A percentile compares a stretch with the other conserved stretches of the same genome.
Evolutionary conservation across 768 basidiomycete species (phyloP).

Genomic region (Cyclocybe cylindracea): DNA sequence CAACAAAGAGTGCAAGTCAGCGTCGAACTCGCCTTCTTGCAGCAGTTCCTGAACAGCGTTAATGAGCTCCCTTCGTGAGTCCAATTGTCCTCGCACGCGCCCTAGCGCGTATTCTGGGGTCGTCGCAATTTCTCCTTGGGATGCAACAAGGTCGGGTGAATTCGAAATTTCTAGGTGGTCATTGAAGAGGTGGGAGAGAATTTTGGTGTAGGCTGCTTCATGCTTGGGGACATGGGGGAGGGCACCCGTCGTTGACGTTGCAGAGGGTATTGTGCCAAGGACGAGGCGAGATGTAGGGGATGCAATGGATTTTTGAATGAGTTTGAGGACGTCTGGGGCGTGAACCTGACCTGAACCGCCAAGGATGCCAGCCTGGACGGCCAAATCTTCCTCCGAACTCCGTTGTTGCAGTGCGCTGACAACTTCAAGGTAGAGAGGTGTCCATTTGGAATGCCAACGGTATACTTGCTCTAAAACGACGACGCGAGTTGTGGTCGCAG

Average conservation of each 20-base stretch:
- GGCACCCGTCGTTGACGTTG: slow-evolving; percentile 24
- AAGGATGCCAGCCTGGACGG: slow-evolving; percentile 64
- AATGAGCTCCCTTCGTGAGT: slow-evolving; percentile 70
- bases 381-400: slow-evolving; percentile 46
- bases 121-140: slow-evolving; percentile 77
- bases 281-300: slow-evolving; percentile 44
- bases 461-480: slow-evolving; percentile 83
- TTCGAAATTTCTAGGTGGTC: slow-evolving; percentile 85
- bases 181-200: slow-evolving; percentile 79
- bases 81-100: slow-evolving; percentile 80
- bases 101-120: slow-evolving; percentile 96
- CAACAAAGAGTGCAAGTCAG: slow-evolving; percentile 69
- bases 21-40: slow-evolving; percentile 44
- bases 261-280: slow-evolving; percentile 41
- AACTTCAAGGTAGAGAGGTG: slow-evolving; percentile 83
- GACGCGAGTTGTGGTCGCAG: slow-evolving; percentile 62
- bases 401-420: slow-evolving; percentile 69
- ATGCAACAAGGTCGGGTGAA: slow-evolving; percentile 68
- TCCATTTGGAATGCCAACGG: slow-evolving; percentile 82
- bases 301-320: slow-evolving; percentile 46
- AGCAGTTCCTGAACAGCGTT: slow-evolving; percentile 66
- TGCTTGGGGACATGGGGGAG: slow-evolving; percentile 81
- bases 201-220: slow-evolving; percentile 89
- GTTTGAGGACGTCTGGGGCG: slow-evolving; percentile 46
- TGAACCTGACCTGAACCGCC: slow-evolving; percentile 46